phyloP scores from a whole-genome alignment of 352 stramenopile genomes.

The Albugo candida region DNA sequence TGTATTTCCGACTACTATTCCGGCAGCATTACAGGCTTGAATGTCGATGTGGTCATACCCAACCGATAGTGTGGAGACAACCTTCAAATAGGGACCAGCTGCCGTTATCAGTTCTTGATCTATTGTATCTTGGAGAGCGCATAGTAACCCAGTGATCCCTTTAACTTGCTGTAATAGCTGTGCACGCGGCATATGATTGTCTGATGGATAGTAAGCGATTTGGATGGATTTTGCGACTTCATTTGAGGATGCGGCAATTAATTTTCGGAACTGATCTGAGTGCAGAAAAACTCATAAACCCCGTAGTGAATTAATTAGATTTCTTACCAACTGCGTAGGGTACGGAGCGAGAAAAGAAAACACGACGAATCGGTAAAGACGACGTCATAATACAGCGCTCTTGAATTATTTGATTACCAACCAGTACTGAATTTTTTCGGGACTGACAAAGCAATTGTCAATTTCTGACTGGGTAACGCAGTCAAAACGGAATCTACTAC shows the following conservation, averaged over 20 bases:
- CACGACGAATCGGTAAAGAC: conserved; percentile 1
- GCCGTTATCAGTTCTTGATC: conserved; percentile 39
- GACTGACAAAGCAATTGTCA: too few species aligned
- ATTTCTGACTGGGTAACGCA: too few species aligned
- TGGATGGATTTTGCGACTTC: conserved; percentile 2
- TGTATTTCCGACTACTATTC: conserved; percentile 69
- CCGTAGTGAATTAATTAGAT: conserved; percentile 2
- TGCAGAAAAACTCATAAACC: conserved; percentile 14
- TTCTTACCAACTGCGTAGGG: conserved; percentile 38
- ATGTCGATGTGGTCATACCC: conserved; percentile 84
- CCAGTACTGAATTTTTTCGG: too few species aligned
- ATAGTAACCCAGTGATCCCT: conserved; percentile 34
- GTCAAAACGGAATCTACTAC: too few species aligned
- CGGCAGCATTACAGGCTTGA: conserved; percentile 31
- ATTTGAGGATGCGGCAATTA: not conserved
- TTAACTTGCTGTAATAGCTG: conserved; percentile 28
- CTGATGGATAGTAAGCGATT: conserved; percentile 9
- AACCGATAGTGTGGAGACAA: conserved; percentile 77
- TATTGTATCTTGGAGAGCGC: conserved; percentile 47
- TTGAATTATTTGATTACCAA: too few species aligned
- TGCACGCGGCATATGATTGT: conserved; percentile 17
- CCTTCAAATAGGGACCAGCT: conserved; percentile 29
- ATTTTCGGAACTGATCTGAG: conserved; percentile 10
- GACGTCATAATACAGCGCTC: not conserved
- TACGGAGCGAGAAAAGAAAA: conserved; percentile 55